Conservation (phyloP, 805 yeast genomes). For the Debaryomyces castellii region DNA sequence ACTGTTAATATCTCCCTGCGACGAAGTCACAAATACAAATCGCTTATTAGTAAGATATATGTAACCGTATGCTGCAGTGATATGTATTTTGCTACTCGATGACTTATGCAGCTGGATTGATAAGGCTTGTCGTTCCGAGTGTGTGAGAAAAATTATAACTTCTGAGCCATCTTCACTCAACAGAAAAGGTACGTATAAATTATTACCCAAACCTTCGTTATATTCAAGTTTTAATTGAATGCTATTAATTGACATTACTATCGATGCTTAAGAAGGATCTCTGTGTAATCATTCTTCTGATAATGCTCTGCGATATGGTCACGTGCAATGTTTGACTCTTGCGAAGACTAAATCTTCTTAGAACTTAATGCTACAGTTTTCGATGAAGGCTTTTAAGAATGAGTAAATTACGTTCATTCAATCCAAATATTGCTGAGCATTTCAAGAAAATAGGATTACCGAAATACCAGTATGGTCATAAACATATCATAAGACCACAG, state of each 20-base stretch:
- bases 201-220: slow-evolving; percentile 4
- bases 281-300: neutral
- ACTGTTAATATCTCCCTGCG: slow-evolving; percentile 42
- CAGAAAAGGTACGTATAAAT: slow-evolving; percentile 14
- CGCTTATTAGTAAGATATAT: slow-evolving; percentile 43
- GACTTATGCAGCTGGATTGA: slow-evolving; percentile 19
- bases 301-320: neutral
- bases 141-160: slow-evolving; percentile 9
- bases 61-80: slow-evolving; percentile 38
- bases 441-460: slow-evolving; percentile 19
- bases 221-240: slow-evolving; percentile 16
- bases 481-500: slow-evolving; percentile 17
- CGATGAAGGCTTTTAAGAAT: neutral
- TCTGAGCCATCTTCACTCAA: slow-evolving; percentile 17
- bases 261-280: neutral
- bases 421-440: slow-evolving; percentile 25
- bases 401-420: slow-evolving; percentile 14
- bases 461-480: slow-evolving; percentile 24
- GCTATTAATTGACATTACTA: slow-evolving; percentile 28
- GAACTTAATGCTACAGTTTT: too few species aligned
- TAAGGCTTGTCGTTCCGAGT: slow-evolving; percentile 28
- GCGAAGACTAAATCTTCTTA: too few species aligned
- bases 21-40: slow-evolving; percentile 36
- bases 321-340: too few species aligned
- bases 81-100: slow-evolving; percentile 14